A percentile compares a stretch with the other conserved stretches of the same genome.
These are phyloP conservation scores for Polyrhizophydium stewartii DNA, from an alignment of 371 early-diverging fungal species.

Conservation along the genomic window DNA sequence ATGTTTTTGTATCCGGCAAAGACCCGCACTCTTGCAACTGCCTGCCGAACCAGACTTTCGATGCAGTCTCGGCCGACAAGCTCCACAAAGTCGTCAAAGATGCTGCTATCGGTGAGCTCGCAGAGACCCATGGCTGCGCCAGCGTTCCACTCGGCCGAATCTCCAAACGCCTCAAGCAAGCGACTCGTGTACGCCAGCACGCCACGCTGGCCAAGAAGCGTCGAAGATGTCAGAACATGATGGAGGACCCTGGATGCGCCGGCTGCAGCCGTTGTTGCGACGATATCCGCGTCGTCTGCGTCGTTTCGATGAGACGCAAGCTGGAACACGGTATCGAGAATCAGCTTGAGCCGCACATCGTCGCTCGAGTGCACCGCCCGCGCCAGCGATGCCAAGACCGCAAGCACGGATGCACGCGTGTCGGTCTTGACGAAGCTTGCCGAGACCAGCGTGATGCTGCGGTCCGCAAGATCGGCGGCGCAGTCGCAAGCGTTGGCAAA, in stretches of 20 bases:
- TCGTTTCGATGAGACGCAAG: not conserved
- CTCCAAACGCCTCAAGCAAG: not conserved
- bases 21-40: too few species aligned
- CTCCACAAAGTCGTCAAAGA: not conserved
- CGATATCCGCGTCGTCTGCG: not conserved
- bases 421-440: not conserved
- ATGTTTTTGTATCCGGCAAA: too few species aligned
- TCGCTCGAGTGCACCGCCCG: not conserved
- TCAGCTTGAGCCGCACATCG: not conserved
- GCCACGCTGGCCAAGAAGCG: not conserved
- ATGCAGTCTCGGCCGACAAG: not conserved
- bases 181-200: not conserved
- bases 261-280: not conserved
- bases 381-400: not conserved
- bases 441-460: not conserved
- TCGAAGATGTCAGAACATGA: not conserved
- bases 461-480: not conserved
- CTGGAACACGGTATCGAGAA: not conserved
- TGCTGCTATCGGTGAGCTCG: not conserved
- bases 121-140: not conserved
- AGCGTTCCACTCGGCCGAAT: not conserved
- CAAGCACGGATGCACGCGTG: not conserved
- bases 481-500: not conserved
- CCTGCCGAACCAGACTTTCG: too few species aligned
- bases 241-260: not conserved